A percentile compares a stretch with the other conserved stretches of the same genome.
These are phyloP conservation scores for Nitzschia sp. DNA, from an alignment of 108 stramenopile species.

Conservation along the genomic window DNA sequence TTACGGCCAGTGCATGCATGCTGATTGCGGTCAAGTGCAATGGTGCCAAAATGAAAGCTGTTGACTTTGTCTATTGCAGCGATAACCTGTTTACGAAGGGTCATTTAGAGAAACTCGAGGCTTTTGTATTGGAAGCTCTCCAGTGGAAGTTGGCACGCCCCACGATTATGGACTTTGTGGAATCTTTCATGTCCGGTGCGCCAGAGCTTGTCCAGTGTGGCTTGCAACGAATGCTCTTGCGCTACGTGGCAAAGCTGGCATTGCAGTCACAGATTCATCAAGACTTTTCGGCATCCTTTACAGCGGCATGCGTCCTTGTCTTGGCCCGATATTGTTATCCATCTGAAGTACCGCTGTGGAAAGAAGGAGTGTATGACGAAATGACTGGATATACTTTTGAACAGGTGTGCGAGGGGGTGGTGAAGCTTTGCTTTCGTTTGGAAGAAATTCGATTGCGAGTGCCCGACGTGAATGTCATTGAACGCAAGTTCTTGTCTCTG, in stretches of 20 bases:
- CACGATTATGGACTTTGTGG: conserved; percentile 19
- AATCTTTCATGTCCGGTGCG: neutral
- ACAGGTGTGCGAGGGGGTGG: conserved; percentile 6
- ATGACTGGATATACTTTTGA: conserved; percentile 14
- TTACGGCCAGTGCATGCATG: conserved; percentile 36
- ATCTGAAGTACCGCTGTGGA: neutral
- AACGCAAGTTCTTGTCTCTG: conserved; percentile 1
- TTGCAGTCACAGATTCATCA: conserved; percentile 16
- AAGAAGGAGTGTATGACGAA: neutral
- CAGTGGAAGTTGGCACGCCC: conserved; percentile 34
- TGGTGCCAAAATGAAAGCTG: conserved; percentile 5
- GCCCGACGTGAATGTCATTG: conserved; percentile 23
- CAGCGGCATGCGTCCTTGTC: conserved; percentile 22
- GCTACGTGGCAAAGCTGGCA: conserved; percentile 36
- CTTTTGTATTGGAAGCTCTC: conserved; percentile 19
- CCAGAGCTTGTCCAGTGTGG: conserved; percentile 3
- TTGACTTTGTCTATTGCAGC: conserved; percentile 31
- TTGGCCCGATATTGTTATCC: conserved; percentile 21
- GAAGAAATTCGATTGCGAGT: conserved; percentile 1
- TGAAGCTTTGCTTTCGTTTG: conserved; percentile 13
- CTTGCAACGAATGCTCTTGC: neutral
- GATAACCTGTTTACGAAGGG: conserved; percentile 32
- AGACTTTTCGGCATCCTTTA: conserved; percentile 16
- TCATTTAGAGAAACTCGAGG: conserved; percentile 9
- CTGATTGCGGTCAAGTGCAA: conserved; percentile 36